Conservation (phyloP, 495 filamentous ascomycete species). For the Penicillium fimorum region DNA sequence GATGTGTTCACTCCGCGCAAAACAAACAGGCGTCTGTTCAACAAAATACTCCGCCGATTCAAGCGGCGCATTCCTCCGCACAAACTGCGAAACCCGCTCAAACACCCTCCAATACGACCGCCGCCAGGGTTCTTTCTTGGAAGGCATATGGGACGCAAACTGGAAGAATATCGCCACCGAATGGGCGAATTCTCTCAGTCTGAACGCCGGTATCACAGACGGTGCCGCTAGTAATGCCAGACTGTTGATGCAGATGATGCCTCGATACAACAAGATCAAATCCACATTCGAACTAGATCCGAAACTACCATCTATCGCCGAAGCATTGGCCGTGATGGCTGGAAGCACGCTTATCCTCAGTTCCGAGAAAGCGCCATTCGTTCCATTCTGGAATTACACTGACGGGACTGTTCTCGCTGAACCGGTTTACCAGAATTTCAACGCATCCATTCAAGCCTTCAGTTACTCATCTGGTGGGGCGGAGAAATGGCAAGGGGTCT, state of each 20-base stretch:
- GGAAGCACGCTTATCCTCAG: conserved; percentile 61
- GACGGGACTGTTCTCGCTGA: conserved; percentile 25
- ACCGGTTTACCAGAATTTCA: conserved; percentile 52
- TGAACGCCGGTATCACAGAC: conserved; percentile 59
- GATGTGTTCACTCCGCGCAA: conserved; percentile 60
- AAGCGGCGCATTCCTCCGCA: conserved; percentile 51
- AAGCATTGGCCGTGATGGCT: conserved; percentile 65
- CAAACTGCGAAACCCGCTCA: conserved; percentile 55
- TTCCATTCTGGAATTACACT: conserved; percentile 56
- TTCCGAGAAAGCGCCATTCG: conserved; percentile 52
- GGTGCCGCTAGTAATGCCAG: conserved; percentile 61
- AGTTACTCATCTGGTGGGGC: conserved; percentile 62
- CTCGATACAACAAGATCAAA: conserved; percentile 14
- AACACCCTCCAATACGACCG: conserved; percentile 53
- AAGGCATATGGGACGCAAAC: conserved; percentile 38
- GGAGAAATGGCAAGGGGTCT: conserved; percentile 56
- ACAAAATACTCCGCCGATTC: conserved; percentile 59
- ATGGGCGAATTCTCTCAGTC: conserved; percentile 56
- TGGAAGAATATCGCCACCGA: conserved; percentile 59
- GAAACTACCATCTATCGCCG: conserved; percentile 58
- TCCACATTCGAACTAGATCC: conserved; percentile 29
- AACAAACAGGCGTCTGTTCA: conserved; percentile 58
- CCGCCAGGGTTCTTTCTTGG: conserved; percentile 32
- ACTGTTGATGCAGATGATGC: conserved; percentile 57
- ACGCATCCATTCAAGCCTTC: conserved; percentile 53